Evolutionary conservation across 2,329 filamentous ascomycete genomes (phyloP).

Genomic region (Fusarium musae): DNA sequence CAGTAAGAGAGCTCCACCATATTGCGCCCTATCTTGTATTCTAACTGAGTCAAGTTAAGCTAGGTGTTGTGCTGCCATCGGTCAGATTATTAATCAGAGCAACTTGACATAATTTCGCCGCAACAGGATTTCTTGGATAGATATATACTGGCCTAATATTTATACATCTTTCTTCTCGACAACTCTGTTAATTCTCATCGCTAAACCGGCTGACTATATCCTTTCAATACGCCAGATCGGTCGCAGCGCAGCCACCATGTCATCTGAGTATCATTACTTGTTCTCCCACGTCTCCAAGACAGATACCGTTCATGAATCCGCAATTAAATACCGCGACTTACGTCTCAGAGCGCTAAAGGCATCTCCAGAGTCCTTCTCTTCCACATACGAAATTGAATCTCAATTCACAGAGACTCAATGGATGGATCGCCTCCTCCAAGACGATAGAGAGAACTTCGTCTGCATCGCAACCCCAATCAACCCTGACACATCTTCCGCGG

Average conservation of each 20-base stretch:
- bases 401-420: background rate
- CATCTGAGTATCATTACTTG: background rate
- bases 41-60: background rate
- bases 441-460: background rate
- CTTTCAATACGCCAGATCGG: background rate
- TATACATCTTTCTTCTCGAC: no score
- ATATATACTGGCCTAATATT: no score
- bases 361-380: background rate
- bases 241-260: accelerated
- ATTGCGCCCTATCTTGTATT: background rate
- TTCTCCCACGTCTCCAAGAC: background rate
- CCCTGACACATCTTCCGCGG: accelerated
- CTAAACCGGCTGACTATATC: no score
- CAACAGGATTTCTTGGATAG: accelerated
- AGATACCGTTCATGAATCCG: accelerated
- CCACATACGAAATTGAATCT: background rate
- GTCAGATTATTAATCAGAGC: background rate
- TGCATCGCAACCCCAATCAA: background rate
- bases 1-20: background rate
- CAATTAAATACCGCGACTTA: background rate
- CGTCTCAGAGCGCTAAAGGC: background rate
- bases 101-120: background rate
- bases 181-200: no score
- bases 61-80: background rate
- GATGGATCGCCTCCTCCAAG: background rate